A percentile compares a stretch with the other conserved stretches of the same genome.
phyloP scores from a whole-genome alignment of 169 alveolate genomes.

The Cryptosporidium canis region DNA sequence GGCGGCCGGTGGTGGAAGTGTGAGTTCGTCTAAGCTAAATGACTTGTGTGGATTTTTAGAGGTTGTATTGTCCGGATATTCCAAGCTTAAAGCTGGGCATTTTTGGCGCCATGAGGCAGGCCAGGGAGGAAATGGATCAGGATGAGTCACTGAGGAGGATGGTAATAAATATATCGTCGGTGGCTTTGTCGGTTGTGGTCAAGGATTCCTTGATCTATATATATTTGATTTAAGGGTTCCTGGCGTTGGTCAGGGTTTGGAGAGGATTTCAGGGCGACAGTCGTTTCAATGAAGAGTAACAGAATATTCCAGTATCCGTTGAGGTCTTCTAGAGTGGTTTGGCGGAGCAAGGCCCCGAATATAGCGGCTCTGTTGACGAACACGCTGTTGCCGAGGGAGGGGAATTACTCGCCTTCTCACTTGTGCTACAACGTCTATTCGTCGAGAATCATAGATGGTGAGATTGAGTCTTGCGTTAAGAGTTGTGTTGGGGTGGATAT shows the following conservation, averaged over 20 bases:
- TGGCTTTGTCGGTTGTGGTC: constrained; percentile 9
- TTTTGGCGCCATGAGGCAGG: constrained; percentile 65
- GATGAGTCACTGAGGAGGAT: constrained; percentile 29
- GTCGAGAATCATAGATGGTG: constrained; percentile 39
- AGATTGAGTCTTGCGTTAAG: constrained; percentile 44
- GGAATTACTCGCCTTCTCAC: constrained; percentile 33
- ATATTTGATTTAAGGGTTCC: neutral
- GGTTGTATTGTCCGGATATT: constrained; percentile 18
- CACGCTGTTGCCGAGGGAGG: constrained; percentile 30
- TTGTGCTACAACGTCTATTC: constrained; percentile 59
- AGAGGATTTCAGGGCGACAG: neutral
- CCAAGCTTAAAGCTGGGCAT: constrained; percentile 51
- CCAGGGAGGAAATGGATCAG: neutral
- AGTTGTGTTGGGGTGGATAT: constrained; percentile 30
- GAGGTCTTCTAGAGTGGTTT: constrained; percentile 49
- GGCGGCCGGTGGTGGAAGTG: neutral
- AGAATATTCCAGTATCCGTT: constrained; percentile 1
- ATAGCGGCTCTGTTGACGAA: constrained; percentile 46
- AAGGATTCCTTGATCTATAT: constrained; percentile 15
- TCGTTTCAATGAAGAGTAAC: neutral
- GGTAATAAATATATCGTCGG: constrained; percentile 11
- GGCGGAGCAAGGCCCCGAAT: constrained; percentile 66
- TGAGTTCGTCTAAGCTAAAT: neutral
- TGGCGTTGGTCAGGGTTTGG: neutral
- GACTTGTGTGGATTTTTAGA: too few relatives aligned